phyloP scores from a whole-genome alignment of 768 basidiomycete species.

The Russula emetica region DNA sequence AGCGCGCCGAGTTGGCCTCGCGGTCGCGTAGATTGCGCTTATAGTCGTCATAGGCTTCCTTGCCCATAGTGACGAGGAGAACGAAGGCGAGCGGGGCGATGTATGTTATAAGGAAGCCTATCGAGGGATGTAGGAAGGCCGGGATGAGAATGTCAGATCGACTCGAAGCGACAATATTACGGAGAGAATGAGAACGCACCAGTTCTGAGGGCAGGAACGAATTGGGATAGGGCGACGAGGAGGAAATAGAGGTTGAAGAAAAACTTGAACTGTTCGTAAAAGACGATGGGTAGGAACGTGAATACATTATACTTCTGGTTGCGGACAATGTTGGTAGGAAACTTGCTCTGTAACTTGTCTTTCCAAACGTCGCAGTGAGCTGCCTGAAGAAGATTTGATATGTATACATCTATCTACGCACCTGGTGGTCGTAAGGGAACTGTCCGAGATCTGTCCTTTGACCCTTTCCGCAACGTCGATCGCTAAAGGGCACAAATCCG shows the following conservation, averaged over 20 bases:
- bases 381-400: background rate
- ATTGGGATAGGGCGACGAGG: conserved; percentile 93
- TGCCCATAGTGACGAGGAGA: conserved; percentile 91
- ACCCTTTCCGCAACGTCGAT: conserved; percentile 30
- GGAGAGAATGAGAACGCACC: conserved; percentile 46
- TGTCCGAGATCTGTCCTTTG: conserved; percentile 69
- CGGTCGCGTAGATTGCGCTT: conserved; percentile 86
- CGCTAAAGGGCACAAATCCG: conserved; percentile 31
- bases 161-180: background rate
- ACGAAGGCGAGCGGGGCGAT: conserved; percentile 96
- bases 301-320: conserved; percentile 98
- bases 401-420: conserved; percentile 28
- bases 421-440: conserved; percentile 75
- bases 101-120: conserved; percentile 94
- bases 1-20: conserved; percentile 93
- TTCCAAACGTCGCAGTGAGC: conserved; percentile 4
- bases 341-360: conserved; percentile 70
- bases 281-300: conserved; percentile 95
- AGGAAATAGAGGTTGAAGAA: conserved; percentile 99
- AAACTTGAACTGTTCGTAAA: conserved; percentile 99
- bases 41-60: conserved; percentile 99
- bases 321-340: conserved; percentile 85
- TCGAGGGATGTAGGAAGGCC: background rate
- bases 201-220: conserved; percentile 92
- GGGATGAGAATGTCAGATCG: background rate